These are phyloP conservation scores for Cenococcum geophilum DNA, from an alignment of 495 filamentous ascomycete species.

Conservation along the genomic window DNA sequence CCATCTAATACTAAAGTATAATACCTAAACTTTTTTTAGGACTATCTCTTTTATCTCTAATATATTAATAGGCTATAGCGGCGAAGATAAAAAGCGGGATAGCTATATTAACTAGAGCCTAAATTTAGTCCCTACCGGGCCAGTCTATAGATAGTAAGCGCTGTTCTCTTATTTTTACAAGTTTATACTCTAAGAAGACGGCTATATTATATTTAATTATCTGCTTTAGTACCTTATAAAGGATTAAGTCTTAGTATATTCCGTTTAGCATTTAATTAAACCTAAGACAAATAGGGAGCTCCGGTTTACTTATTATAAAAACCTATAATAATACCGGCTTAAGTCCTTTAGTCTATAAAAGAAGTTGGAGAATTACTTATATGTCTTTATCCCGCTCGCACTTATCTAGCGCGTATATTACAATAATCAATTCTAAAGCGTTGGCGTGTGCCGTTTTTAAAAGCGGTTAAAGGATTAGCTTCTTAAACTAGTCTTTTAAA, in stretches of 20 bases:
- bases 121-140: constrained; percentile 37
- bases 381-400: too few relatives aligned
- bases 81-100: constrained; percentile 34
- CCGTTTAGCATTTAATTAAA: constrained; percentile 14
- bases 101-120: constrained; percentile 36
- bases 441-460: neutral
- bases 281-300: too few relatives aligned
- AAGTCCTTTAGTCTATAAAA: constrained; percentile 23
- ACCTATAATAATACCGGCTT: constrained; percentile 25
- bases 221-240: constrained; percentile 33
- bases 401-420: constrained; percentile 39
- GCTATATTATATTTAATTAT: constrained; percentile 37
- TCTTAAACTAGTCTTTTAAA: too few relatives aligned
- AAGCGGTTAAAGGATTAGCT: constrained; percentile 16
- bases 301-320: constrained; percentile 32
- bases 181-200: constrained; percentile 28
- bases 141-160: constrained; percentile 28
- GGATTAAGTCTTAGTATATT: constrained; percentile 23
- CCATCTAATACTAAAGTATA: constrained; percentile 16
- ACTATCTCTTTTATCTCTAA: constrained; percentile 9
- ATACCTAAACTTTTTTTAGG: constrained; percentile 25
- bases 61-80: constrained; percentile 19
- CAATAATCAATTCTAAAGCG: constrained; percentile 15
- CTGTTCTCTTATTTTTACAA: constrained; percentile 4
- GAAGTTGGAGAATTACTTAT: too few relatives aligned